Evolutionary conservation across 768 basidiomycete genomes (phyloP).

Genomic region (Russula abietina): DNA sequence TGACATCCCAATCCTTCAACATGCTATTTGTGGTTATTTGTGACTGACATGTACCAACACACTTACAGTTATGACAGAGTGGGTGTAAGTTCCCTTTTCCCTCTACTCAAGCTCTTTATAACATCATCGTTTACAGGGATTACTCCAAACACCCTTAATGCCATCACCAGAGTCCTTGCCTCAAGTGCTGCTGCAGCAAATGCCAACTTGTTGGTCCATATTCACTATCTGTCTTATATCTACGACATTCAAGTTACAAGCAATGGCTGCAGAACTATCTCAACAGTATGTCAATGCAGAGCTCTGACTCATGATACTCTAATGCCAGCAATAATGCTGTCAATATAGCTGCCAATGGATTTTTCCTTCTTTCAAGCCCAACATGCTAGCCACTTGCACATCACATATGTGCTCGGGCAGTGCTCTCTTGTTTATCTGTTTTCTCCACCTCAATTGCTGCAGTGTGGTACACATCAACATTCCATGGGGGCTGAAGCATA

Average conservation of each 20-base stretch:
- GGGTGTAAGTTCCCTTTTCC: too few relatives aligned
- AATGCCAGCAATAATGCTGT: slow-evolving; percentile 51
- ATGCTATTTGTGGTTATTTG: too few relatives aligned
- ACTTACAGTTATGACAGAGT: too few relatives aligned
- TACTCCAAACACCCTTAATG: slow-evolving; percentile 65
- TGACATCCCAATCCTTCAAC: too few relatives aligned
- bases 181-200: slow-evolving; percentile 52
- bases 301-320: slow-evolving; percentile 29
- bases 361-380: slow-evolving; percentile 86
- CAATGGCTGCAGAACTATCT: slow-evolving; percentile 23
- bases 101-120: too few relatives aligned
- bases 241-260: slow-evolving; percentile 24
- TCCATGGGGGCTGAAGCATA: too few relatives aligned
- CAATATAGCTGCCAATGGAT: slow-evolving; percentile 77
- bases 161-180: slow-evolving; percentile 71
- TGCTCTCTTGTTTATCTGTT: too few relatives aligned
- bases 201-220: slow-evolving; percentile 45
- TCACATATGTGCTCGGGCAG: too few relatives aligned
- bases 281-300: slow-evolving; percentile 17
- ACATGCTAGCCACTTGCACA: slow-evolving; percentile 46
- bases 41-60: too few relatives aligned
- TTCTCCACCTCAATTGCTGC: too few relatives aligned
- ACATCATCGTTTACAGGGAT: too few relatives aligned
- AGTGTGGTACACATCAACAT: too few relatives aligned
- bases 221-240: slow-evolving; percentile 34